phyloP scores from a whole-genome alignment of 192 early-diverging fungal genomes.

The Chytriomyces sp. region DNA sequence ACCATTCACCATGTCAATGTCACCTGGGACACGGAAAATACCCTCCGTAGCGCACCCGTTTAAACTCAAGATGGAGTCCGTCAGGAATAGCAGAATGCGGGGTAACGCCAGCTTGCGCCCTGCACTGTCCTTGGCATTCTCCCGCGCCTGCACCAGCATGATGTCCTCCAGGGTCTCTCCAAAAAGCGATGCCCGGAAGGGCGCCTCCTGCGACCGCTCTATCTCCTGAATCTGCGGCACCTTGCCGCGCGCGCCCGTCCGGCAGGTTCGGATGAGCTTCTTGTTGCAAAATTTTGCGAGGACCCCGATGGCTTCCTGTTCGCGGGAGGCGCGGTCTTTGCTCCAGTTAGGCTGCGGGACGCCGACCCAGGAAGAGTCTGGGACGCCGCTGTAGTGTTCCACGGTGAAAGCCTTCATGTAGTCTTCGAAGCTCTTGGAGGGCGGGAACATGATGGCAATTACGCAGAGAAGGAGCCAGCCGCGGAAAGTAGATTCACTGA shows the following conservation, averaged over 20 bases:
- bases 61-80: slow-evolving; percentile 70
- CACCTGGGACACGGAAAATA: slow-evolving; percentile 95
- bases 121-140: slow-evolving; percentile 34
- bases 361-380: slow-evolving; percentile 8
- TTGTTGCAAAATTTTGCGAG: slow-evolving; percentile 42
- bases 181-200: slow-evolving; percentile 85
- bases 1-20: slow-evolving; percentile 83
- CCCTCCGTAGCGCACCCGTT: slow-evolving; percentile 85
- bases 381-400: slow-evolving; percentile 53
- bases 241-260: slow-evolving; percentile 78
- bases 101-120: slow-evolving; percentile 67
- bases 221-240: slow-evolving; percentile 69
- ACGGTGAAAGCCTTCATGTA: slow-evolving; percentile 81
- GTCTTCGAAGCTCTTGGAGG: slow-evolving; percentile 83
- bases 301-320: slow-evolving; percentile 35
- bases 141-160: slow-evolving; percentile 58
- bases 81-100: slow-evolving; percentile 78
- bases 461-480: slow-evolving; percentile 89
- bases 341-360: slow-evolving; percentile 10
- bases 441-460: slow-evolving; percentile 84
- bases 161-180: slow-evolving; percentile 87
- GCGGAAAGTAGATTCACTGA: slow-evolving; percentile 63
- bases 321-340: slow-evolving; percentile 4
- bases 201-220: slow-evolving; percentile 72
- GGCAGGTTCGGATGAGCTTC: slow-evolving; percentile 72